phyloP scores from a whole-genome alignment of 768 basidiomycete genomes.

The Tricholoma saponaceum region DNA sequence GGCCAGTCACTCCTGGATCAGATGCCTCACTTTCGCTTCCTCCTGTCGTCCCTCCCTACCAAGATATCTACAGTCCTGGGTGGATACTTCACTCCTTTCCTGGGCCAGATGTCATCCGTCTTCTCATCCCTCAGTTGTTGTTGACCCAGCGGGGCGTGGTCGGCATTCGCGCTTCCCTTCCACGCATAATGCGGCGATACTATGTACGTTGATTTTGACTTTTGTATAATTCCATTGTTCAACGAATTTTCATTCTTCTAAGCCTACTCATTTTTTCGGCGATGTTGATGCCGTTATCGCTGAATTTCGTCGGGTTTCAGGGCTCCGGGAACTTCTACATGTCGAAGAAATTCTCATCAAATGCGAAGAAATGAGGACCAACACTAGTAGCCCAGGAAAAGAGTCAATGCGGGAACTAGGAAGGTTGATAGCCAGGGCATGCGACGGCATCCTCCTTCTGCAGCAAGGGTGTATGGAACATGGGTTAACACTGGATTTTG shows the following conservation, averaged over 20 bases:
- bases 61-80: background rate
- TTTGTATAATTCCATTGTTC: background rate
- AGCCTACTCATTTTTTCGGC: background rate
- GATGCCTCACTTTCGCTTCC: too few species aligned
- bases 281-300: background rate
- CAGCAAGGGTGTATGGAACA: background rate
- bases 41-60: too few species aligned
- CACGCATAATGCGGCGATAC: background rate
- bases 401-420: background rate
- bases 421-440: background rate
- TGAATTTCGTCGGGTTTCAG: background rate
- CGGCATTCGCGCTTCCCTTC: background rate
- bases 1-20: too few species aligned
- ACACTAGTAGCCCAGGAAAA: background rate
- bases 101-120: background rate
- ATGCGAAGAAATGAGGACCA: background rate
- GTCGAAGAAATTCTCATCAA: background rate
- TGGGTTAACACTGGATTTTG: background rate
- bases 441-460: background rate
- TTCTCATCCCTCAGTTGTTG: background rate
- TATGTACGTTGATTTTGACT: background rate
- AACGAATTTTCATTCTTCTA: background rate
- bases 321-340: background rate
- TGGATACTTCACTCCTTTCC: background rate
- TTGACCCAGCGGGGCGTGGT: background rate